Conservation (phyloP, 177 flowering plant genomes). For the Vitis hybrid region DNA sequence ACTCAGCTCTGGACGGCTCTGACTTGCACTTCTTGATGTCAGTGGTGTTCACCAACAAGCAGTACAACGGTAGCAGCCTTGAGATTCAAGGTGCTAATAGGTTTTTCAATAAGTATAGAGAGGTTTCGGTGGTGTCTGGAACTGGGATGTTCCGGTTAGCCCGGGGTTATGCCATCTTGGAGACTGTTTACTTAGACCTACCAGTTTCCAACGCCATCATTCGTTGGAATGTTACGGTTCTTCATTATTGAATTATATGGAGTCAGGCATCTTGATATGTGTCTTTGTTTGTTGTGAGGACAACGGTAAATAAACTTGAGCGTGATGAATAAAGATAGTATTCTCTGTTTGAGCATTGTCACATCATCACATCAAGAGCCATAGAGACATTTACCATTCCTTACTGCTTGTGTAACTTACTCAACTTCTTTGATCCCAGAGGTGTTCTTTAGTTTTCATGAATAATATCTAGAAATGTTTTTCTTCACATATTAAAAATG, state of each 20-base stretch:
- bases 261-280: no score
- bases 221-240: constrained; percentile 7
- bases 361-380: no score
- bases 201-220: neutral
- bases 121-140: constrained; percentile 25
- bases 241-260: neutral
- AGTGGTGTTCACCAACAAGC: constrained; percentile 18
- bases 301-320: no score
- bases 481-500: no score
- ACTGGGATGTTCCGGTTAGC: constrained; percentile 26
- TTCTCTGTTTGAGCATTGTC: no score
- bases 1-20: constrained; percentile 17
- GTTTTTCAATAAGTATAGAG: constrained; percentile 10
- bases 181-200: constrained; percentile 12
- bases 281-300: no score
- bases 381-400: no score
- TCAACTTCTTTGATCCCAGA: no score
- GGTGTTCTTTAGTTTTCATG: no score
- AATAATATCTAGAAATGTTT: no score
- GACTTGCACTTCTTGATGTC: constrained; percentile 11
- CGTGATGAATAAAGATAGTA: no score
- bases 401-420: no score
- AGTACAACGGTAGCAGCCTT: constrained; percentile 25
- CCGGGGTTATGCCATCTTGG: constrained; percentile 22
- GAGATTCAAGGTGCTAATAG: constrained; percentile 23